A percentile compares a stretch with the other conserved stretches of the same genome.
Evolutionary conservation across 1,284 basidiomycete genomes (phyloP).

Genomic region (Ceratobasidium sp.): DNA sequence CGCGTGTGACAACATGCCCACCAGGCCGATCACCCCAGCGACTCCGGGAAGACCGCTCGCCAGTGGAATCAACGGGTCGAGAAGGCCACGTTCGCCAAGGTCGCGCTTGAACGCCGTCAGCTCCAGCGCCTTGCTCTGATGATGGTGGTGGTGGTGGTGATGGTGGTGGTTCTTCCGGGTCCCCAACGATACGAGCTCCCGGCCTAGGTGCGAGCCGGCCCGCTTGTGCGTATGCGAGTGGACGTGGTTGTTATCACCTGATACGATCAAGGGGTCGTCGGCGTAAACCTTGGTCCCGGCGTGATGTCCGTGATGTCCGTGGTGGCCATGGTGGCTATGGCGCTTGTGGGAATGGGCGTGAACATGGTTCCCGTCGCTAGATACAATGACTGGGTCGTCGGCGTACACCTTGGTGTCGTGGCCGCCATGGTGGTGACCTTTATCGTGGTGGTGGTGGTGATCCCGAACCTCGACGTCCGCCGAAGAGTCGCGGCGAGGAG

Average conservation of each 20-base stretch:
- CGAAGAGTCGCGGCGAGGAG: neutral
- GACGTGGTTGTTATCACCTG: constrained; percentile 25
- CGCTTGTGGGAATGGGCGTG: constrained; percentile 24
- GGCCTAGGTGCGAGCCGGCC: neutral
- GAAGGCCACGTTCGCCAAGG: constrained; percentile 8
- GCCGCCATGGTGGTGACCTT: constrained; percentile 1
- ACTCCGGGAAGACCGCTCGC: constrained; percentile 15
- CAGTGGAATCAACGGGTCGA: constrained; percentile 26
- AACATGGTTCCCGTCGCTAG: constrained; percentile 33
- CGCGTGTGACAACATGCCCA: constrained; percentile 7
- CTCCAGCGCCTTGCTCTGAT: constrained; percentile 12
- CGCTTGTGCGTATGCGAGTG: constrained; percentile 24
- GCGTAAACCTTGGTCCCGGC: constrained; percentile 27
- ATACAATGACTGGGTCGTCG: constrained; percentile 33
- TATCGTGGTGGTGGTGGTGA: constrained; percentile 25
- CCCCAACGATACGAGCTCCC: neutral
- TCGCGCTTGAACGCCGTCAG: constrained; percentile 12
- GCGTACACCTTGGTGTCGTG: constrained; percentile 34
- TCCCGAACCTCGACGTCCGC: neutral
- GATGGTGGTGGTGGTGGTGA: constrained; percentile 7
- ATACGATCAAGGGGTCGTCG: constrained; percentile 32
- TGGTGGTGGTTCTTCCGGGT: constrained; percentile 12
- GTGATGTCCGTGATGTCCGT: constrained; percentile 14
- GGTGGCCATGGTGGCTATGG: neutral
- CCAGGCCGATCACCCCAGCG: constrained; percentile 15